phyloP scores from a whole-genome alignment of 2,329 filamentous ascomycete species.

The Cladosporium phlei region DNA sequence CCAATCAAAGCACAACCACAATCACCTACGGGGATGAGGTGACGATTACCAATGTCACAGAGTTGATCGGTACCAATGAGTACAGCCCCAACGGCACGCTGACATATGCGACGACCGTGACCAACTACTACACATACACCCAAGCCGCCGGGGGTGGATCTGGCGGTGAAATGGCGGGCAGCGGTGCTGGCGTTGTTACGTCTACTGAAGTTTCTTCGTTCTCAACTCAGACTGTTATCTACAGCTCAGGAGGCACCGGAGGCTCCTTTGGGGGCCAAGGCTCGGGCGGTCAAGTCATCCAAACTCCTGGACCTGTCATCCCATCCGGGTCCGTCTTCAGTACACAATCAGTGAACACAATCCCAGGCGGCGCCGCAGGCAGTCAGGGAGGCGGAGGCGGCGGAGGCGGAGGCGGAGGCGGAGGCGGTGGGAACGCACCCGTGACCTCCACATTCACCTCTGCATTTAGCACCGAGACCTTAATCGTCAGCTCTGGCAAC shows the following conservation, averaged over 20 bases:
- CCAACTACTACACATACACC: conserved; percentile 22
- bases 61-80: conserved; percentile 21
- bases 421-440: neutral
- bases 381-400: conserved; percentile 11
- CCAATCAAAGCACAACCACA: conserved; percentile 18
- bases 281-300: neutral
- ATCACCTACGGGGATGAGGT: conserved; percentile 13
- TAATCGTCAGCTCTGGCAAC: conserved; percentile 1
- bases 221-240: conserved; percentile 10
- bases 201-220: conserved; percentile 12
- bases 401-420: conserved; percentile 15
- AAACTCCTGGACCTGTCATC: conserved; percentile 8
- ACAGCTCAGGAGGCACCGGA: conserved; percentile 5
- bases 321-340: conserved; percentile 18
- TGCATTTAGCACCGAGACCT: conserved; percentile 1
- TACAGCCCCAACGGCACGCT: conserved; percentile 22
- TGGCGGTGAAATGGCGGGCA: conserved; percentile 19
- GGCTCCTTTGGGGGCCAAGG: conserved; percentile 9
- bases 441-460: neutral
- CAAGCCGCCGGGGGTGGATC: conserved; percentile 13
- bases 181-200: conserved; percentile 20
- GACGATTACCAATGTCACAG: conserved; percentile 20
- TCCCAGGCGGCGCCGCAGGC: conserved; percentile 14
- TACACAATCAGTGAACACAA: conserved; percentile 19
- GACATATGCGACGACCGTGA: conserved; percentile 23